Evolutionary conservation across 176 grass and related monocot species (phyloP), one percentile per base, ranked within the genome.

Genomic region (Tillandsia leiboldiana): DNA sequence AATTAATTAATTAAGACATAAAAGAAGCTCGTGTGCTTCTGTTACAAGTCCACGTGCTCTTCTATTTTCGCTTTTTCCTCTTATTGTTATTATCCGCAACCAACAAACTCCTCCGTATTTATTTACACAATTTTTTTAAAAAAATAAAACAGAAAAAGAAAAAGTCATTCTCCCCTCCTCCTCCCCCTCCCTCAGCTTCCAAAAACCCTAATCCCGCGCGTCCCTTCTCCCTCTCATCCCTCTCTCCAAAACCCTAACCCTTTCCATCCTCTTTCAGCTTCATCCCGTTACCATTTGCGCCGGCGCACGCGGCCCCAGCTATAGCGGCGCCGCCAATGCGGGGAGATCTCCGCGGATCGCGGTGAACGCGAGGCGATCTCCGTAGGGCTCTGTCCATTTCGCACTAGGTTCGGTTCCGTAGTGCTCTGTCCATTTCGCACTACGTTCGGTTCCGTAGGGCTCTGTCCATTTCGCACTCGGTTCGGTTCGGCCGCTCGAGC

Each of bases 151-250:
- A 12, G 17, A 6, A 20, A 61, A 49, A 17, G 47, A 33, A 50
- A 68, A 49, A 29, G 64, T 3, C 2, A 12, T 2, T 66, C 26
- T 33, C 8, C 9, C 63, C 29, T 12, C 6, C 63, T 11, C 22
- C 0, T 65, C 52, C 12, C 54, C 62, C 71, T 73, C 24, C 50
- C 26, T 11, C 69, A 22, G 24, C 47, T 71, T 71, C 69, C 51
- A 23, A 73, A 73, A 73, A 63, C 71, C 71, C 70, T 73, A 61
- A 62, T 73, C 70, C 71, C 71, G 27, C 1, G 5, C 2, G 2
- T 12, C 17, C 48, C 57, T 12, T 1, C 63, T 18, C 48, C 10
- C 13, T 63, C 48, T 7, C 10, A 10, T n/a, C 14, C 12, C 17
- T 9, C 11, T 26, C 56, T 0, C 10, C 56, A 23, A 23, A 61